Evolutionary conservation across 257 asterid species (phyloP), one percentile per base, ranked within the genome.

Genomic region (Nyctanthes arbortristis): DNA sequence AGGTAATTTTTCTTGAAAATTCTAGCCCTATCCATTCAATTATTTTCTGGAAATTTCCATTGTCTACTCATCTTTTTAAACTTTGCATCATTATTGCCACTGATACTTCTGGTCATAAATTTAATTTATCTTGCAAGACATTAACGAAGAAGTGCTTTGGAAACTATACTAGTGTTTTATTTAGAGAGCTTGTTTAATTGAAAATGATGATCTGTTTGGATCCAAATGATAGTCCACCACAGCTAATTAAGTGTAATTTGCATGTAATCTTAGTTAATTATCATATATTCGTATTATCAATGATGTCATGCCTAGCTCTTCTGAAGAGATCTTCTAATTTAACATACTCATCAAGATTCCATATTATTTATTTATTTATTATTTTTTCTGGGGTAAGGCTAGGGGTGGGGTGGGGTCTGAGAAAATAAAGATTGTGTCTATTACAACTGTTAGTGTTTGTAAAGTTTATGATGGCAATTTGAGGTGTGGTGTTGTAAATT

Each of bases 1-100:
- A 93, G 91, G 97, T 91, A 78, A 77, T 73, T 58, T 66, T 72
- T 56, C 39, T 32, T 74, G 58, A 63, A 61, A 55, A 65, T 79
- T 37, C 55, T 68, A 47, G 66, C 36, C 55, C 68, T 60, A 9
- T 29, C 29, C 8, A 52, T 52, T 12, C 59, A 0, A 52, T 27
- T 37, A 8, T 31, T 10, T 43, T 52, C 9, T 34, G 13, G 12
- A n/a, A 33, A 16, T 52, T 37, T 66, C 2, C 27, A 24, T 61
- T 5, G 22, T 58, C 32, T 13, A 27, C 47, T 8, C 24, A 14
- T 20, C 32, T 27, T 62, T 68, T 7, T 18, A 13, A 20, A 25
- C n/a, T 40, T 71, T 36, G n/a, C 20, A 52, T 52, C 20, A 22
- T 52, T 52, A 20, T 20, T 22, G 2, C 5, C 9, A 24, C 14